Conservation (phyloP, 176 grass and related monocot species). For the Cocos nucifera region DNA sequence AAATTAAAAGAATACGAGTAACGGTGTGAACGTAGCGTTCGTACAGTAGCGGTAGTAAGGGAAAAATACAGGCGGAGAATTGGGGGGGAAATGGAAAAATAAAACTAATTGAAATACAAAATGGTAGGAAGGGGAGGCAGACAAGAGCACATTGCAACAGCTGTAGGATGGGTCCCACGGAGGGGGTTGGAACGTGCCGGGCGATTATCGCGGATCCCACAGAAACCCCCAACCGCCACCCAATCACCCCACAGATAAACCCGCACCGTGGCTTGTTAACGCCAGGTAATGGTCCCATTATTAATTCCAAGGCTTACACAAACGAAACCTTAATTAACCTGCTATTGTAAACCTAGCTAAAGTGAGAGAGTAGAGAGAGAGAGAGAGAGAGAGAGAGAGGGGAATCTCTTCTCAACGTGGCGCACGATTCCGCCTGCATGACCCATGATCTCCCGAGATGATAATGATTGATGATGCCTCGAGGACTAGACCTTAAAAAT, state of each 20-base stretch:
- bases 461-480: slow-evolving; percentile 4
- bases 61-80: no score
- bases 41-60: no score
- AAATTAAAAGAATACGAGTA: no score
- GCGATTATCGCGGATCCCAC: slow-evolving; percentile 21
- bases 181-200: not conserved
- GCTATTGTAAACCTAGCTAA: not conserved
- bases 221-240: not conserved
- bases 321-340: no score
- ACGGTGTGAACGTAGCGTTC: no score
- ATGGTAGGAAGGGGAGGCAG: not conserved
- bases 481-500: no score
- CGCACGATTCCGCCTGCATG: slow-evolving; percentile 7
- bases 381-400: not conserved
- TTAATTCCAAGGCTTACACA: no score
- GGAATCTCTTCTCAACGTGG: slow-evolving; percentile 3
- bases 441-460: not conserved
- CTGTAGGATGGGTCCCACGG: not conserved
- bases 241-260: not conserved
- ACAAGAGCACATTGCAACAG: slow-evolving; percentile 4
- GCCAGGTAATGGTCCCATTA: no score
- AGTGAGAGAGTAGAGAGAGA: not conserved
- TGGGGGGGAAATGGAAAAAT: not conserved
- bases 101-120: not conserved
- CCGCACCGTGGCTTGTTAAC: slow-evolving; percentile 2